Conservation (phyloP, 2,329 filamentous ascomycete genomes). For the Colletotrichum sp. region DNA sequence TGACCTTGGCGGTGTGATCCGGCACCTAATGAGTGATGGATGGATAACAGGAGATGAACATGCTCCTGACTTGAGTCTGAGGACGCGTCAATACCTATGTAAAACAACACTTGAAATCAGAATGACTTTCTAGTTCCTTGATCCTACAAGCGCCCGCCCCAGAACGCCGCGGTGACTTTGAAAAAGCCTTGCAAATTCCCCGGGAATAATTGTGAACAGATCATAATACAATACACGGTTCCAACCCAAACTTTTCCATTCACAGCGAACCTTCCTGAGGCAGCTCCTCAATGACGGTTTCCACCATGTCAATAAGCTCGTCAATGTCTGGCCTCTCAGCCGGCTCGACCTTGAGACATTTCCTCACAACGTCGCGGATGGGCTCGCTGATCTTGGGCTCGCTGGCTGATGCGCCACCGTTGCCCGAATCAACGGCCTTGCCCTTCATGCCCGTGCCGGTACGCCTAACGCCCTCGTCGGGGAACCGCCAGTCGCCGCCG, state of each 20-base stretch:
- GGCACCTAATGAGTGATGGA: neutral
- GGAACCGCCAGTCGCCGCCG: slow-evolving; percentile 95
- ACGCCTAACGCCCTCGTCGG: slow-evolving; percentile 73
- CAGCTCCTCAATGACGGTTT: slow-evolving; percentile 70
- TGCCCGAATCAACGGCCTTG: slow-evolving; percentile 25
- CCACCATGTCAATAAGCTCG: slow-evolving; percentile 81
- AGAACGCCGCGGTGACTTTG: slow-evolving; percentile 8
- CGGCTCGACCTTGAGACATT: slow-evolving; percentile 86
- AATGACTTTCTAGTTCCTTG: slow-evolving; percentile 6
- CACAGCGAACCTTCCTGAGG: slow-evolving; percentile 57
- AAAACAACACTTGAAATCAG: neutral
- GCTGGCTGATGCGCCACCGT: slow-evolving; percentile 30
- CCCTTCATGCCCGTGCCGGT: slow-evolving; percentile 42
- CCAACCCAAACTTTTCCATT: neutral
- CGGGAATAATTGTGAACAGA: slow-evolving; percentile 2
- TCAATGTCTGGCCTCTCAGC: slow-evolving; percentile 86
- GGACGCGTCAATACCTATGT: slow-evolving; percentile 9
- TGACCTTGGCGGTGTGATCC: neutral
- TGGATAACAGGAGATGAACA: neutral
- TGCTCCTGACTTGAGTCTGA: neutral
- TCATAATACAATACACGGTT: slow-evolving; percentile 11
- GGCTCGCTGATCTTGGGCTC: slow-evolving; percentile 74
- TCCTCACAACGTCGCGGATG: slow-evolving; percentile 86
- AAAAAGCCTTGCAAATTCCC: slow-evolving; percentile 6
- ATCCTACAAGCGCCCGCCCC: slow-evolving; percentile 8